phyloP scores from a whole-genome alignment of 1,284 basidiomycete genomes.

The Leccinum laetum region DNA sequence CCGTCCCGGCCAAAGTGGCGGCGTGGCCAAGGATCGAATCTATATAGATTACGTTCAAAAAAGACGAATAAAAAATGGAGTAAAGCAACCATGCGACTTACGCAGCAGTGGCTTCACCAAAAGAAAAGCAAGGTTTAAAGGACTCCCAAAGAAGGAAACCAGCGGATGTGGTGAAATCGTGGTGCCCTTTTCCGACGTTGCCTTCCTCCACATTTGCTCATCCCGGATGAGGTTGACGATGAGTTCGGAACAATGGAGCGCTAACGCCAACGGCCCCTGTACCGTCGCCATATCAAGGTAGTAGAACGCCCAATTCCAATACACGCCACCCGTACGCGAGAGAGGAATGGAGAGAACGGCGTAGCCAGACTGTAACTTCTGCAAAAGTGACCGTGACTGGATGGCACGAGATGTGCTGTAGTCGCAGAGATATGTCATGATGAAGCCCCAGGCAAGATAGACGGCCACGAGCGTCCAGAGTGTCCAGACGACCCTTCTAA shows the following conservation, averaged over 20 bases:
- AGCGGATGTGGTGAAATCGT: conserved; percentile 21
- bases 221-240: conserved; percentile 30
- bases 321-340: conserved; percentile 10
- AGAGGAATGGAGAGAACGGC: conserved; percentile 26
- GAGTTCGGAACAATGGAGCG: conserved; percentile 31
- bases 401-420: conserved; percentile 6
- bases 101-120: conserved; percentile 27
- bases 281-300: conserved; percentile 23
- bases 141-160: conserved; percentile 13
- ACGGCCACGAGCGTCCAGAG: conserved; percentile 23
- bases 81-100: conserved; percentile 14
- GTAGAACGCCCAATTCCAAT: conserved; percentile 27
- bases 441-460: conserved; percentile 26
- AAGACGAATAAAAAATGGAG: too few relatives aligned
- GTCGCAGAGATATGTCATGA: conserved; percentile 13
- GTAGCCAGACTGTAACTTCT: conserved; percentile 3
- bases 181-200: conserved; percentile 16
- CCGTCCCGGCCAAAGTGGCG: conserved; percentile 15
- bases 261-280: conserved; percentile 31
- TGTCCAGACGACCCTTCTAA: conserved; percentile 18
- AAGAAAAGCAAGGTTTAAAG: conserved; percentile 18
- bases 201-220: conserved; percentile 28
- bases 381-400: conserved; percentile 27
- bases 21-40: conserved; percentile 36
- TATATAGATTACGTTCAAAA: conserved; percentile 1